Evolutionary conservation across 257 asterid genomes (phyloP).

Genomic region (Solanum raphanifolium): DNA sequence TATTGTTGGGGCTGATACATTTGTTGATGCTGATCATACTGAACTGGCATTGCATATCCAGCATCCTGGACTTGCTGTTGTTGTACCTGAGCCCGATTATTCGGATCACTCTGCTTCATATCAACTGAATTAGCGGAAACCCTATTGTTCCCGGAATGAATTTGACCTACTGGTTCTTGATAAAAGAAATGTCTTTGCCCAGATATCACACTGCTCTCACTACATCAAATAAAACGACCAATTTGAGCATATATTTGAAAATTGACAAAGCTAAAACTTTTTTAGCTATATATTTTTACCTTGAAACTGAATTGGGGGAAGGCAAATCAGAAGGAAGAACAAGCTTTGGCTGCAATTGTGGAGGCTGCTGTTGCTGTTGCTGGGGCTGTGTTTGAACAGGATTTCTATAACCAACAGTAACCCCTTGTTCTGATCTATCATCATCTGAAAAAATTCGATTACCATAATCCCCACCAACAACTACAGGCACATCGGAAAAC

Average conservation of each 20-base stretch:
- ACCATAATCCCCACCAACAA: constrained; percentile 51
- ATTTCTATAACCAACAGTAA: constrained; percentile 28
- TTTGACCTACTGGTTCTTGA: constrained; percentile 48
- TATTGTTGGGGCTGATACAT: constrained; percentile 68
- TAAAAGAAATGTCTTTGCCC: constrained; percentile 53
- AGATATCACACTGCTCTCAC: constrained; percentile 70
- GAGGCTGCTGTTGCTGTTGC: constrained; percentile 33
- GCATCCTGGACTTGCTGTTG: constrained; percentile 56
- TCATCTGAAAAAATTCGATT: constrained; percentile 51
- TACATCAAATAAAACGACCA: constrained; percentile 8
- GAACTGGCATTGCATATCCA: constrained; percentile 37
- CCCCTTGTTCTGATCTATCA: constrained; percentile 72
- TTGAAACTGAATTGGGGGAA: constrained; percentile 87
- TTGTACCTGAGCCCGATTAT: constrained; percentile 42
- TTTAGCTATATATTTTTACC: constrained; percentile 27
- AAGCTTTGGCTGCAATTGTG: constrained; percentile 47
- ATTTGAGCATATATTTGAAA: not conserved
- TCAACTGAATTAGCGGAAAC: constrained; percentile 35
- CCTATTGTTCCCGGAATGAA: constrained; percentile 42
- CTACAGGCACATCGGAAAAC: constrained; percentile 35
- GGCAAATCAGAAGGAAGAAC: constrained; percentile 42
- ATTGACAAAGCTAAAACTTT: not conserved
- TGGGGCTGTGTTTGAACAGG: constrained; percentile 37
- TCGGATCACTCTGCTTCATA: constrained; percentile 34
- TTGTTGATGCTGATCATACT: constrained; percentile 66